Conservation (phyloP, 2,329 filamentous ascomycete species). For the Cercospora sp. region DNA sequence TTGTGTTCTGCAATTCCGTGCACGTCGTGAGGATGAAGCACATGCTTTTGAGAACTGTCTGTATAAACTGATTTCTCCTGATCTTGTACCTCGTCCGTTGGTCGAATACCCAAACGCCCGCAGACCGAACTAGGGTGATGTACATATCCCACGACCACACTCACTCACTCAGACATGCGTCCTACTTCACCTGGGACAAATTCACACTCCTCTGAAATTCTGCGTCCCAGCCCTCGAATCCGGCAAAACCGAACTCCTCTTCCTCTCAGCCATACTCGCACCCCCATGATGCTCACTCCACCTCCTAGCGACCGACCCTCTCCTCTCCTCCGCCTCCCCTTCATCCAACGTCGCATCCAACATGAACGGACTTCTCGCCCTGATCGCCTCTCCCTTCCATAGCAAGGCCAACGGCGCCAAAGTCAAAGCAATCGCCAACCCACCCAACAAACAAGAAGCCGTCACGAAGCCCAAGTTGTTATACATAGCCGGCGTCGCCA, state of each 20-base stretch:
- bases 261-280: neutral
- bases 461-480: conserved; percentile 47
- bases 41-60: neutral
- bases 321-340: conserved; percentile 27
- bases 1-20: too few relatives aligned
- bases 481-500: conserved; percentile 49
- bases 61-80: neutral
- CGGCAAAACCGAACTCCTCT: conserved; percentile 1
- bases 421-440: conserved; percentile 44
- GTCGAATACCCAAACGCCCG: neutral
- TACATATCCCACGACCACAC: neutral
- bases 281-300: neutral
- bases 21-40: neutral
- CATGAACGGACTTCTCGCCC: conserved; percentile 35
- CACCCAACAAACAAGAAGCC: conserved; percentile 48
- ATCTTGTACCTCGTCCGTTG: neutral
- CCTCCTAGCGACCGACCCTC: conserved; percentile 20
- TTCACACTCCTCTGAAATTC: neutral
- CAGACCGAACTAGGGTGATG: neutral
- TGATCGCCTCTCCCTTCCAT: conserved; percentile 31
- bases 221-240: neutral
- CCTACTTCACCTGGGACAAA: neutral
- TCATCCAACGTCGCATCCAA: conserved; percentile 33
- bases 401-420: conserved; percentile 45
- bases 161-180: neutral